Base-by-base conservation (phyloP, 2,329 filamentous ascomycete species). In the Fusarium xyrophilum region DNA sequence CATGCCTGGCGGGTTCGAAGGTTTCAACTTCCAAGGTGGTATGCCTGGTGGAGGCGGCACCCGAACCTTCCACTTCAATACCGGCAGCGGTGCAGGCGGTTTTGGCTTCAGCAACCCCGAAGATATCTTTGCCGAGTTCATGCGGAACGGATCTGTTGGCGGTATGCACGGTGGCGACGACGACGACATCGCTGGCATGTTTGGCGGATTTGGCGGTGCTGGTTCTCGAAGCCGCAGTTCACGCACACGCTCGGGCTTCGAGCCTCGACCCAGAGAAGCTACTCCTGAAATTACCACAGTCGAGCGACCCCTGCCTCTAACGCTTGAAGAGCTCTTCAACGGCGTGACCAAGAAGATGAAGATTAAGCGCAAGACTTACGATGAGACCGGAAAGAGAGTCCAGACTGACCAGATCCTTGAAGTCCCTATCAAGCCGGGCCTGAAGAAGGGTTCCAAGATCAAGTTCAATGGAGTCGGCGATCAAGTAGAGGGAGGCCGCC, bases 391-490 rank as follows among this genome's bases (percentile, higher is more conserved):
- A 60, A 97, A 97, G 83, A 89, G 93, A 73, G 92, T 88, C 43
- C 91, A 90, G 6, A 92, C 94, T 64, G 96, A 99, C 74, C 92
- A 94, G 75, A 93, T 97, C 21, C 83, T 99, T 32, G 93, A 97
- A 76, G 95, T 98, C 54, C 93, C 93, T 47, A 97, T 99, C 82
- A 98, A 97, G 82, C 90, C 93, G 9, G 96, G 96, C 62, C 82
- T 98, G 80, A 97, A 98, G 82, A 94, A 96, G 73, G 96, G 96
- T 32, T 97, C 93, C 76, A 99, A 98, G 85, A 97, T 99, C 80
- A 97, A 97, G 81, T 99, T 97, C 77, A 92, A 92, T 76, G 93
- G 95, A 42, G 94, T 99, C n/a, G 96, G 96, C 14, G 96, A 99
- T 79, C 94, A 98, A 78, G 93, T 97, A 65, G 96, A 98, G 76